Evolutionary conservation across 345 rosid species (phyloP).

Genomic region (Eucalyptus marginata): DNA sequence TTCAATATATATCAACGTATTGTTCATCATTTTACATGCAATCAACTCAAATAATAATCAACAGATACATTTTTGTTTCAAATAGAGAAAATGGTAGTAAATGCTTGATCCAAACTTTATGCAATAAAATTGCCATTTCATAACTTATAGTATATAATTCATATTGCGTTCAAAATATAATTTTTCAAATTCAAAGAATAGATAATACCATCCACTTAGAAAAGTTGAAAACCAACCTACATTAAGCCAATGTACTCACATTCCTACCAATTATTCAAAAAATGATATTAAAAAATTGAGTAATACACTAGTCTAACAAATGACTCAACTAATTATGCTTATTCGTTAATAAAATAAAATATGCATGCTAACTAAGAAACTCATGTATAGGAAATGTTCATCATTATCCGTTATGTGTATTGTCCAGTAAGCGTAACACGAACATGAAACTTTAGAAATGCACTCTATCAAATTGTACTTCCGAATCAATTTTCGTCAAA

Average conservation of each 20-base stretch:
- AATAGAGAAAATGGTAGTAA: too few species aligned
- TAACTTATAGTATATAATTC: not conserved
- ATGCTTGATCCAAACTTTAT: not conserved
- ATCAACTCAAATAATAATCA: not conserved
- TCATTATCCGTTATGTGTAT: too few species aligned
- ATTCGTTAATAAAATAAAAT: too few species aligned
- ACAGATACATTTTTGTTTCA: not conserved
- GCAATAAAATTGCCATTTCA: not conserved
- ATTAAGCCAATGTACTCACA: too few species aligned
- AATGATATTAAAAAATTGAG: too few species aligned
- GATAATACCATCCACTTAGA: not conserved
- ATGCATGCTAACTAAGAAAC: too few species aligned
- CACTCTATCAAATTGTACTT: too few species aligned
- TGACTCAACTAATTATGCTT: not conserved
- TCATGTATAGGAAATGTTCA: too few species aligned
- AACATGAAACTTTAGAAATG: too few species aligned
- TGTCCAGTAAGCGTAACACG: too few species aligned
- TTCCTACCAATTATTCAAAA: not conserved
- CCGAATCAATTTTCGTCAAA: too few species aligned
- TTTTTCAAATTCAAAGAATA: not conserved
- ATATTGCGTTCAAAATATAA: not conserved
- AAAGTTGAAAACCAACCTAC: not conserved
- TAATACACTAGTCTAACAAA: not conserved
- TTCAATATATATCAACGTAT: not conserved
- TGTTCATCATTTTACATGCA: not conserved